phyloP scores from a whole-genome alignment of 345 rosid genomes.

The Aquilaria sinensis region DNA sequence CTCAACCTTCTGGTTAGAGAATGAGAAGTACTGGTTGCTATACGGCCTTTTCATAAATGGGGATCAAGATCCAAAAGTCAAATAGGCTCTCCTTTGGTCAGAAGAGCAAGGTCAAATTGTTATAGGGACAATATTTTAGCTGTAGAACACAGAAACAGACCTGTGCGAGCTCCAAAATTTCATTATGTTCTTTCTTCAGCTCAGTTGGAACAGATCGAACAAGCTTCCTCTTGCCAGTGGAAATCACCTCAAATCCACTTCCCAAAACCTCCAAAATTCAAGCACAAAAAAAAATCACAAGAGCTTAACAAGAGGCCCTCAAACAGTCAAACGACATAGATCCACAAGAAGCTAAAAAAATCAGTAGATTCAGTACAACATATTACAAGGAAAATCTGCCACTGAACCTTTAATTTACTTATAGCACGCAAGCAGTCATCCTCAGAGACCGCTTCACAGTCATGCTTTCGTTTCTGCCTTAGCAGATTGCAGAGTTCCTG shows the following conservation, averaged over 20 bases:
- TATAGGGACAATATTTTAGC: too few relatives aligned
- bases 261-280: constrained; percentile 51
- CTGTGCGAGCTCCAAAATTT: constrained; percentile 88
- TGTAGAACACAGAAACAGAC: constrained; percentile 16
- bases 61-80: too few relatives aligned
- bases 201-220: constrained; percentile 91
- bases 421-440: constrained; percentile 97
- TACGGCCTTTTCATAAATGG: too few relatives aligned
- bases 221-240: constrained; percentile 82
- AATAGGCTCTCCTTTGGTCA: neutral
- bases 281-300: neutral
- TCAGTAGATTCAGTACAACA: neutral
- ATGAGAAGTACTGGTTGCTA: neutral
- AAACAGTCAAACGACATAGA: neutral
- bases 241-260: constrained; percentile 86
- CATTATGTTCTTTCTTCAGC: constrained; percentile 92
- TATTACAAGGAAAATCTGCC: neutral
- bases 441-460: constrained; percentile 78
- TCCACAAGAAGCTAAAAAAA: neutral
- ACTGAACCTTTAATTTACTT: constrained; percentile 76
- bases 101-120: neutral
- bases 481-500: constrained; percentile 77
- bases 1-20: neutral
- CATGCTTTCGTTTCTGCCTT: constrained; percentile 60
- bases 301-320: neutral